Percentiles rank a stretch among this genome's conserved stretches.
Conservation (phyloP, 2,329 filamentous ascomycete species). For the Penicillium sp. region DNA sequence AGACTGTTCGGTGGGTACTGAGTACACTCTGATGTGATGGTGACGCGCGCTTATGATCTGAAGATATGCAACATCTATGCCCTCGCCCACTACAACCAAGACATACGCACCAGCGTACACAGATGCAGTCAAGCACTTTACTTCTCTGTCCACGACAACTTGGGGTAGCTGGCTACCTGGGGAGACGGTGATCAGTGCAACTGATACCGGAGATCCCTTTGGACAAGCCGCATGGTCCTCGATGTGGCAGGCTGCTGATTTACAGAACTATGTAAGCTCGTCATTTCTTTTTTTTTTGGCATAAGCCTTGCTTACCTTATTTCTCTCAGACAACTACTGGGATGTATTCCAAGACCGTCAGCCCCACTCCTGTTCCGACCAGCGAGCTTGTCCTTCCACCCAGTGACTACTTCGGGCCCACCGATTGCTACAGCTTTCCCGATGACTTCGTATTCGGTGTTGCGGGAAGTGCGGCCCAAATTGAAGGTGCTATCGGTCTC, state of each 20-base stretch:
- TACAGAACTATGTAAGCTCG: slow-evolving; percentile 34
- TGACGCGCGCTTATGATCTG: slow-evolving; percentile 8
- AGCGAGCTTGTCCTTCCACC: slow-evolving; percentile 62
- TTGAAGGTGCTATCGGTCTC: slow-evolving; percentile 49
- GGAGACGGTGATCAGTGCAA: slow-evolving; percentile 31
- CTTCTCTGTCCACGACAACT: slow-evolving; percentile 31
- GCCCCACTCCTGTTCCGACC: slow-evolving; percentile 59
- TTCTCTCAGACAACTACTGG: slow-evolving; percentile 32
- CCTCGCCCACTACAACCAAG: slow-evolving; percentile 32
- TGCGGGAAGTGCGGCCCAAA: slow-evolving; percentile 48
- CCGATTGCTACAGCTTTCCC: slow-evolving; percentile 39
- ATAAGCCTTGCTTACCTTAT: background rate
- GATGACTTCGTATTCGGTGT: slow-evolving; percentile 50
- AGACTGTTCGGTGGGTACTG: slow-evolving; percentile 29
- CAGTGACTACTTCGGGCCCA: slow-evolving; percentile 53
- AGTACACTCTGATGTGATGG: background rate
- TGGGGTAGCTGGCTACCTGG: slow-evolving; percentile 42
- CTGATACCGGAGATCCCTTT: slow-evolving; percentile 35
- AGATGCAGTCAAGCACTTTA: slow-evolving; percentile 29
- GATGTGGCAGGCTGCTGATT: slow-evolving; percentile 35
- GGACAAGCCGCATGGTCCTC: slow-evolving; percentile 43
- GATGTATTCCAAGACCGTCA: slow-evolving; percentile 57
- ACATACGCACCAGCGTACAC: slow-evolving; percentile 35
- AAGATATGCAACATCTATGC: slow-evolving; percentile 38
- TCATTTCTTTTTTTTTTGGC: background rate